These are phyloP conservation scores for Fusarium luffae DNA, from an alignment of 2,329 filamentous ascomycete species.

Conservation along the genomic window DNA sequence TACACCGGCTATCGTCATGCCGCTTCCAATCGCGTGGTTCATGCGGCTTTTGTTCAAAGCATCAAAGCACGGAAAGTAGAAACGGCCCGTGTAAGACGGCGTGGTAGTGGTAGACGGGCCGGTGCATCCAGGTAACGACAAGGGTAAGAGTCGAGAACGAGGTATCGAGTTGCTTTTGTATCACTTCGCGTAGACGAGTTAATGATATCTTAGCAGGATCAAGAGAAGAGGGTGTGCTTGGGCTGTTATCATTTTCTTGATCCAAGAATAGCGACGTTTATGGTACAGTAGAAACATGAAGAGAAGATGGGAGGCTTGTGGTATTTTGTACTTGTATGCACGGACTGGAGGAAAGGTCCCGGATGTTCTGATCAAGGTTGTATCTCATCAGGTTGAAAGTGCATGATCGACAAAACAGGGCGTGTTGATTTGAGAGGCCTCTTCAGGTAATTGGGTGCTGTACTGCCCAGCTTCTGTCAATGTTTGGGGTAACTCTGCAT, in stretches of 20 bases:
- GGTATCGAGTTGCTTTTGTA: background rate
- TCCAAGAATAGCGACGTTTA: conserved; percentile 9
- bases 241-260: background rate
- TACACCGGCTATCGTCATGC: background rate
- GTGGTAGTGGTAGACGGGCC: conserved; percentile 34
- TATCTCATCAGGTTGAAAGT: conserved; percentile 23
- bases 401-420: conserved; percentile 35
- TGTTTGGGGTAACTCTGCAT: conserved; percentile 18
- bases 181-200: conserved; percentile 1
- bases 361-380: background rate
- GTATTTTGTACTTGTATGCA: background rate
- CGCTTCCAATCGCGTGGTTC: conserved; percentile 33
- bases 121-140: conserved; percentile 32
- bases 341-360: background rate
- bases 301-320: background rate
- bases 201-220: background rate
- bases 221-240: background rate
- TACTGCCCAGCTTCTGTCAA: background rate
- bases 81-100: conserved; percentile 37
- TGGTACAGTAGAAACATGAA: background rate
- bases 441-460: background rate
- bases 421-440: conserved; percentile 31
- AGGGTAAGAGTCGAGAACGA: conserved; percentile 6
- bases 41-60: conserved; percentile 30
- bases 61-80: conserved; percentile 23